phyloP scores from a whole-genome alignment of 2,329 filamentous ascomycete genomes.

The Bipolaris gigantea region DNA sequence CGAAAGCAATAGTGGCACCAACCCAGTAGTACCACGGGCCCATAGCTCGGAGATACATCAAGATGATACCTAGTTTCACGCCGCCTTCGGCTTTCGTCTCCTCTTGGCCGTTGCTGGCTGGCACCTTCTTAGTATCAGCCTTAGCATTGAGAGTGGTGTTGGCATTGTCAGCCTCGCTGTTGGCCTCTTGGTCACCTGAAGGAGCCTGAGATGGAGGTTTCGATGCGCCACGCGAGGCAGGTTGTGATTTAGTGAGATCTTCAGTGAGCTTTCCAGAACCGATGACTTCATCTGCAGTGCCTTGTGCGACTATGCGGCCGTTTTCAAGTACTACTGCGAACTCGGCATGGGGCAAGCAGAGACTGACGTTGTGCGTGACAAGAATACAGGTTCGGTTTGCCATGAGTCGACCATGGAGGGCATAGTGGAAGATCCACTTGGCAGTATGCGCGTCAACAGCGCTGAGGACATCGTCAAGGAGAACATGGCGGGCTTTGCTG shows the following conservation, averaged over 20 bases:
- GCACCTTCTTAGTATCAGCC: conserved; percentile 48
- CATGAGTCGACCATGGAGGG: conserved; percentile 89
- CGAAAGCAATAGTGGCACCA: conserved; percentile 73
- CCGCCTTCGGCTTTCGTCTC: conserved; percentile 84
- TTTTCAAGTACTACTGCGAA: conserved; percentile 87
- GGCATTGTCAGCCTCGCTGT: conserved; percentile 46
- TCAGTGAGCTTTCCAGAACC: conserved; percentile 87
- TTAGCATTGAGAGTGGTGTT: conserved; percentile 52
- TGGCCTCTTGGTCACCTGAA: conserved; percentile 64
- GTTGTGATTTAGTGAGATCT: conserved; percentile 74
- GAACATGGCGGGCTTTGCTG: conserved; percentile 84
- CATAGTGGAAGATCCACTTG: conserved; percentile 96
- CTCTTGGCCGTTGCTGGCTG: conserved; percentile 53
- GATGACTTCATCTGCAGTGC: conserved; percentile 76
- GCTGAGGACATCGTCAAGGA: conserved; percentile 93
- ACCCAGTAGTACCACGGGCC: conserved; percentile 97
- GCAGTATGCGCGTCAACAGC: conserved; percentile 97
- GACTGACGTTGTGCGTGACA: conserved; percentile 91
- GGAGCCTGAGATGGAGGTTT: conserved; percentile 75
- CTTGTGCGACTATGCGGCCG: conserved; percentile 75
- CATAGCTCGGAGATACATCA: conserved; percentile 86
- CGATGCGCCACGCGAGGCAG: conserved; percentile 70
- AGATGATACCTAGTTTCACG: conserved; percentile 84
- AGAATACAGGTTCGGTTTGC: conserved; percentile 84
- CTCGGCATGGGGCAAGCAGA: conserved; percentile 79